Base-by-base conservation (phyloP, 805 yeast species). In the Candida germanica region DNA sequence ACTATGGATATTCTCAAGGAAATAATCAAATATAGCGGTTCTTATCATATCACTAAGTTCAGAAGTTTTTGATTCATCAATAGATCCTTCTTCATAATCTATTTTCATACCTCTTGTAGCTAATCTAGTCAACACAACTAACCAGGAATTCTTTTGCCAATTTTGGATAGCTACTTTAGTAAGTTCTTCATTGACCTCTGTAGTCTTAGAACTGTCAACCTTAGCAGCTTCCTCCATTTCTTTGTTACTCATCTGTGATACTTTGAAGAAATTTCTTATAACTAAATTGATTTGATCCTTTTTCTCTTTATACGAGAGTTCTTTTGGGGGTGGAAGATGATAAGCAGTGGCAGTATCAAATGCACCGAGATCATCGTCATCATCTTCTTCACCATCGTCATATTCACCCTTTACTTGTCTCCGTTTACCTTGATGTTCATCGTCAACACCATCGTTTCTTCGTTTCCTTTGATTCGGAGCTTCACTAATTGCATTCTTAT, bases 31-130 rank as follows among this genome's bases (percentile, higher is more conserved):
- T 8, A 93, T 62, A 15, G 87, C 76, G 15, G 74, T 77, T 47
- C 96, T 71, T 9, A 91, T 75, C 41, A 78, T 54, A 36, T 78
- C 74, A 42, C 86, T 69, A 55, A 77, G 69, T 30, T 66, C 75
- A 19, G 59, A 58, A 34, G 55, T 53, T 16, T 42, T 43, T 11
- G 43, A 39, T 5, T 43, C 50, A 33, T 61, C 69, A 3, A 53
- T 46, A 3, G 56, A 51, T 5, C 34, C 36, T 10, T 26, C 35
- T 20, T 28, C 31, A 13, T 33, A 20, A 29, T 30, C 18, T 5
- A 29, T 6, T 42, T 60, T 64, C 46, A 85, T 68, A 0, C 97
- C 98, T 47, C 98, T 69, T 0, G 96, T 80, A 0, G 93, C 85
- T 29, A 88, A 59, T 53, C 98, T 69, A 1, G 87, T 76, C 26